Evolutionary conservation across 2,329 filamentous ascomycete genomes (phyloP).

Genomic region (Paecilomyces sp.): DNA sequence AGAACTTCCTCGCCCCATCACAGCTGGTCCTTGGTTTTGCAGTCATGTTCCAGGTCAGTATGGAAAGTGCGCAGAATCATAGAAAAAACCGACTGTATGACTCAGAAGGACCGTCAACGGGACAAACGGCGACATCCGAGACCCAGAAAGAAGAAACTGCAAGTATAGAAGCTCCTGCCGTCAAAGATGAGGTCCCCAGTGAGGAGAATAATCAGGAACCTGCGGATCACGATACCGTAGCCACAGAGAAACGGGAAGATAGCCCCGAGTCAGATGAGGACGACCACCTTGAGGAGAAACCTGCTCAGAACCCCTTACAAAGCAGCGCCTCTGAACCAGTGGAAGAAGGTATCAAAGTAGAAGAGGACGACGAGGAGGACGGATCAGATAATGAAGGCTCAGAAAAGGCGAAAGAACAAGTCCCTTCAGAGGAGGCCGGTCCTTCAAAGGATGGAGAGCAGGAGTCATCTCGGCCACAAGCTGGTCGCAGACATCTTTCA

Average conservation of each 20-base stretch:
- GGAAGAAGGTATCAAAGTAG: slow-evolving; percentile 27
- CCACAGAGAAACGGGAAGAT: slow-evolving; percentile 20
- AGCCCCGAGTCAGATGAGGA: slow-evolving; percentile 36
- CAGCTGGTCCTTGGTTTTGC: slow-evolving; percentile 83
- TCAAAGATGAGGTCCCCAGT: slow-evolving; percentile 23
- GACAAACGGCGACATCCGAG: slow-evolving; percentile 4
- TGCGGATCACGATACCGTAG: slow-evolving; percentile 17
- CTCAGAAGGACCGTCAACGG: slow-evolving; percentile 5
- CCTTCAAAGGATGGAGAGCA: not conserved
- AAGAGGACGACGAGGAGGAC: slow-evolving; percentile 8
- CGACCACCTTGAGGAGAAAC: slow-evolving; percentile 5
- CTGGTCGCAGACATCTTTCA: slow-evolving; percentile 22
- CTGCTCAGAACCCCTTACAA: slow-evolving; percentile 14
- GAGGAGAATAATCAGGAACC: slow-evolving; percentile 17
- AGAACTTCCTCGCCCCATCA: slow-evolving; percentile 83
- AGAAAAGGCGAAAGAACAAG: slow-evolving; percentile 12
- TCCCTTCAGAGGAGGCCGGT: slow-evolving; percentile 17
- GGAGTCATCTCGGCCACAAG: slow-evolving; percentile 4
- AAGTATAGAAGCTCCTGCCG: slow-evolving; percentile 14
- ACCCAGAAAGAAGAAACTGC: slow-evolving; percentile 14
- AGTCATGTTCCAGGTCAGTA: slow-evolving; percentile 79
- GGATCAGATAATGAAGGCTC: slow-evolving; percentile 10
- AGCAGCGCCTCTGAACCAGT: slow-evolving; percentile 8
- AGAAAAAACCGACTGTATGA: slow-evolving; percentile 61
- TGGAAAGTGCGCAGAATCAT: slow-evolving; percentile 76